phyloP scores from a whole-genome alignment of 108 stramenopile genomes.

The Halocafeteria seosinensis region DNA sequence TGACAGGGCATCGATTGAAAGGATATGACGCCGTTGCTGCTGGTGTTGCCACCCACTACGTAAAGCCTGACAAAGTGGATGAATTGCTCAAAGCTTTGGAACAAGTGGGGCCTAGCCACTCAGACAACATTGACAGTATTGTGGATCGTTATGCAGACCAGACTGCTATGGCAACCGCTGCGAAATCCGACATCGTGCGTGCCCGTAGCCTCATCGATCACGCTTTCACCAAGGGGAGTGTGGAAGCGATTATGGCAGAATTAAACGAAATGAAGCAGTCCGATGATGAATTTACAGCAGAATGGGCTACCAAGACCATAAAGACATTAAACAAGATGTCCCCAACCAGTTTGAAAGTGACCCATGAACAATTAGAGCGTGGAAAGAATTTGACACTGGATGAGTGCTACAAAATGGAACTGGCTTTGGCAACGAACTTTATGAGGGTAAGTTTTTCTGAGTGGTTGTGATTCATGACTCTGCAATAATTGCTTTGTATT shows the following conservation, averaged over 20 bases:
- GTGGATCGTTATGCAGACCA: not conserved
- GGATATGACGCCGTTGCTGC: slow-evolving; percentile 61
- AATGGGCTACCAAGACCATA: slow-evolving; percentile 24
- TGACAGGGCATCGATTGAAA: slow-evolving; percentile 62
- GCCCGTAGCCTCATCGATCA: slow-evolving; percentile 28
- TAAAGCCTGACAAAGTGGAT: slow-evolving; percentile 45
- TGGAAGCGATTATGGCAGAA: slow-evolving; percentile 31
- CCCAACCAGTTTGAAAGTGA: slow-evolving; percentile 54
- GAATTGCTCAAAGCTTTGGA: slow-evolving; percentile 37
- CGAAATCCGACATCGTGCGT: slow-evolving; percentile 12
- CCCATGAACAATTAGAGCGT: slow-evolving; percentile 48
- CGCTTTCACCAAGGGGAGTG: slow-evolving; percentile 40
- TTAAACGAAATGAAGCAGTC: slow-evolving; percentile 6
- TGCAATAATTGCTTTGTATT: too few relatives aligned
- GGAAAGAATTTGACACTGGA: slow-evolving; percentile 19
- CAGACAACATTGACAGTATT: slow-evolving; percentile 21
- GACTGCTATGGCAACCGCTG: slow-evolving; percentile 5
- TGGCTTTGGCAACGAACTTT: slow-evolving; percentile 35
- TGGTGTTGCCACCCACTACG: slow-evolving; percentile 81
- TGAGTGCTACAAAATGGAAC: slow-evolving; percentile 60
- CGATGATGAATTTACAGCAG: not conserved
- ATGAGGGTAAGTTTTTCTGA: too few relatives aligned
- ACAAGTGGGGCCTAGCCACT: slow-evolving; percentile 4
- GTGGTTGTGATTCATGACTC: too few relatives aligned
- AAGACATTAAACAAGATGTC: slow-evolving; percentile 47